phyloP scores from a whole-genome alignment of 1,284 basidiomycete species.

The Wolfiporia cocos region DNA sequence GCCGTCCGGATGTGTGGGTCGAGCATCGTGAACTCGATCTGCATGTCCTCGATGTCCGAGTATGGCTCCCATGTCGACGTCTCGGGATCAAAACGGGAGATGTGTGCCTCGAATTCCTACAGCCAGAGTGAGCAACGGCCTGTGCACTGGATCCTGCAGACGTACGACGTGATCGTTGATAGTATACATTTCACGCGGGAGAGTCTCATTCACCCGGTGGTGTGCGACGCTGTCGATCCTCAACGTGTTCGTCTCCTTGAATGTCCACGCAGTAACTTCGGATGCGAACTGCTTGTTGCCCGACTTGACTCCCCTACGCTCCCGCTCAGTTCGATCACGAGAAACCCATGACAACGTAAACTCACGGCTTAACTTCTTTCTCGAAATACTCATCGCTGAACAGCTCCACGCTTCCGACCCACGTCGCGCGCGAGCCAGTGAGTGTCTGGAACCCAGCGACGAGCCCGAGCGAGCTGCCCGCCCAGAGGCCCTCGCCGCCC shows the following conservation, averaged over 20 bases:
- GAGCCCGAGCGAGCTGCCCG: slow-evolving; percentile 69
- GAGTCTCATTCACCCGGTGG: slow-evolving; percentile 57
- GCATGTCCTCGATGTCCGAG: slow-evolving; percentile 68
- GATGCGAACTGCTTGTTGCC: slow-evolving; percentile 72
- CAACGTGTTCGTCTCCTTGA: slow-evolving; percentile 83
- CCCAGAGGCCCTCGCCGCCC: slow-evolving; percentile 72
- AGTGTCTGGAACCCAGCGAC: slow-evolving; percentile 88
- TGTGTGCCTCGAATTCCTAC: slow-evolving; percentile 70
- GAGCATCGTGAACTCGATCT: slow-evolving; percentile 97
- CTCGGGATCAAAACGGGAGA: slow-evolving; percentile 59
- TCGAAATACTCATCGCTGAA: slow-evolving; percentile 69
- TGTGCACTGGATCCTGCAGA: slow-evolving; percentile 6
- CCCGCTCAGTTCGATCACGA: slow-evolving; percentile 7
- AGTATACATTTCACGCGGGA: slow-evolving; percentile 68
- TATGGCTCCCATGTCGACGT: slow-evolving; percentile 67
- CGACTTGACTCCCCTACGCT: slow-evolving; percentile 48
- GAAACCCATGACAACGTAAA: slow-evolving; percentile 12
- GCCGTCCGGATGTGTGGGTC: slow-evolving; percentile 88
- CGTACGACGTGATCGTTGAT: slow-evolving; percentile 83
- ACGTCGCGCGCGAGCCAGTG: slow-evolving; percentile 74
- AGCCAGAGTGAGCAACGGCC: slow-evolving; percentile 1
- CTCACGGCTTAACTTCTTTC: slow-evolving; percentile 59
- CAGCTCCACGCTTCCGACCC: slow-evolving; percentile 77
- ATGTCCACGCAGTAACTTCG: slow-evolving; percentile 85
- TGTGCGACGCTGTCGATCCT: slow-evolving; percentile 77